Evolutionary conservation across 2,329 filamentous ascomycete genomes (phyloP), one percentile per base, ranked within the genome.

Genomic region (Xylariaceae sp.): DNA sequence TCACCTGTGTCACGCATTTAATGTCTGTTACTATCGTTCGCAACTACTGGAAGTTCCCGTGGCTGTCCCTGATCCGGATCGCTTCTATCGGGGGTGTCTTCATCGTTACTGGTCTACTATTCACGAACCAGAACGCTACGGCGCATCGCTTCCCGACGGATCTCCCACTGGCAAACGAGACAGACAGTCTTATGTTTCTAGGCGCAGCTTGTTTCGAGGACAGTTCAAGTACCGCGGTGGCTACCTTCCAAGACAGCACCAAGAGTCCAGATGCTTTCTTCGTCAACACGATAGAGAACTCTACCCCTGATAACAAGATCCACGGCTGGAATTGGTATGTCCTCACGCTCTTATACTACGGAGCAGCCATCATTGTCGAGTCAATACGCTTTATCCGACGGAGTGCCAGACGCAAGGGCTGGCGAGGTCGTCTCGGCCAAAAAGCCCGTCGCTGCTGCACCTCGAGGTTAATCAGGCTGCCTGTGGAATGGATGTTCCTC

Each of bases 1-100:
- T 67, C 7, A 65, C 61, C 12, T 67, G 64, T 40, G 65, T 63
- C 12, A 68, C 65, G 0, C 65, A 67, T 41, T 52, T 68, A 5
- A 53, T 66, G 53, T 58, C 63, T 16, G 55, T 67, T 10, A 63
- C 60, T 14, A 56, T 66, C 27, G 58, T 64, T 22, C 52, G 57
- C 4, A 56, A 67, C 46, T 68, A 67, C 50, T 67, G 63, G 63
- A 52, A 55, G 16, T 61, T 63, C 37, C 56, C 55, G 1, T 49
- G 44, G 39, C 48, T 67, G 1, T 63, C 62, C 16, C 3, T 41
- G 4, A 42, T 67, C n/a, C 59, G 66, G 14, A 57, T 65, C n/a
- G 5, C 53, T 5, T 50, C 58, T 42, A 57, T 61, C n/a, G 50
- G 51, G 3, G 53, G 56, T 11, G 53, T 66, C 29, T 64, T 63